phyloP scores from a whole-genome alignment of 2,329 filamentous ascomycete genomes.

The Dothistroma septosporum region DNA sequence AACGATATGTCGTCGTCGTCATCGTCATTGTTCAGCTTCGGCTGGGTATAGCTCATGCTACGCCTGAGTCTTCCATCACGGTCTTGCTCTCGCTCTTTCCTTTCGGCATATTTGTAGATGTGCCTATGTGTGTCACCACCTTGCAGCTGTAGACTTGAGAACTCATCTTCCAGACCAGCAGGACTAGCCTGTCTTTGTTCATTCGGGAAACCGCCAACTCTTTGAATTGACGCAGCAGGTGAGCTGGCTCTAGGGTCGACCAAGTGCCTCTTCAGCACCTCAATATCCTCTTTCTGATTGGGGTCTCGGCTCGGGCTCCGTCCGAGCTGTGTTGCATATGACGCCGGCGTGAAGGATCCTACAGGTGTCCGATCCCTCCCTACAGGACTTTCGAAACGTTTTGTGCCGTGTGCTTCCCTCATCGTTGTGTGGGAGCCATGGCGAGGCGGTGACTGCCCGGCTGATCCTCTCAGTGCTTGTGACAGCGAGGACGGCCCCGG shows the following conservation, averaged over 20 bases:
- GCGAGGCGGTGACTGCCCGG: constrained; percentile 65
- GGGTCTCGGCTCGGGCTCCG: constrained; percentile 49
- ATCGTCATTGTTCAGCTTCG: constrained; percentile 66
- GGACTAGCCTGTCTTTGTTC: constrained; percentile 27
- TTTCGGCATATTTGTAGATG: constrained; percentile 95
- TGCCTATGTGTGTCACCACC: constrained; percentile 91
- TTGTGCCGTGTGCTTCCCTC: constrained; percentile 52
- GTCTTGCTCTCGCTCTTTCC: constrained; percentile 72
- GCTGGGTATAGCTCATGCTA: constrained; percentile 76
- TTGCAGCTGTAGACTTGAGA: constrained; percentile 87
- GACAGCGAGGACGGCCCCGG: constrained; percentile 85
- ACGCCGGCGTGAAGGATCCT: constrained; percentile 75
- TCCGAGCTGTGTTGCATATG: constrained; percentile 43
- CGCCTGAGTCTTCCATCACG: constrained; percentile 60
- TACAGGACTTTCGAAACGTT: constrained; percentile 38
- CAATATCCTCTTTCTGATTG: constrained; percentile 76
- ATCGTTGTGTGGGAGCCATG: constrained; percentile 52
- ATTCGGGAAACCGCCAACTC: constrained; percentile 23
- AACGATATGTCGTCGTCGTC: constrained; percentile 73
- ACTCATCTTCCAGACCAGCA: constrained; percentile 62
- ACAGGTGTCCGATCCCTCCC: constrained; percentile 55
- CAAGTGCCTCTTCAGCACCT: constrained; percentile 84
- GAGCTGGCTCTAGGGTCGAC: constrained; percentile 60
- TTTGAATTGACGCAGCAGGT: constrained; percentile 29
- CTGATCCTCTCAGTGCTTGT: constrained; percentile 73